phyloP scores from a whole-genome alignment of 371 early-diverging fungal genomes.

The Gilbertella persicaria region DNA sequence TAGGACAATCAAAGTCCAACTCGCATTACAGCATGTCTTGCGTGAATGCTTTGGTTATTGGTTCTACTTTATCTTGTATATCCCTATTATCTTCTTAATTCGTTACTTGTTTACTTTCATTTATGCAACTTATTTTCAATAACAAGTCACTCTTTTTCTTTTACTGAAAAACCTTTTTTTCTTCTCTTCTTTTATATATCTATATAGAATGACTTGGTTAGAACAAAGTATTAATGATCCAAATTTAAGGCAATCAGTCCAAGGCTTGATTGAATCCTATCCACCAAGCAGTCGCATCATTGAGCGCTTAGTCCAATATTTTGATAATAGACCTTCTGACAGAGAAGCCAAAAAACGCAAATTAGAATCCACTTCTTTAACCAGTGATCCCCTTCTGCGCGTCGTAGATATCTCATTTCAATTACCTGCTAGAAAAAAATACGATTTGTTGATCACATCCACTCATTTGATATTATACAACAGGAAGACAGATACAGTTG shows the following conservation, averaged over 20 bases:
- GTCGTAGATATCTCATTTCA: slow-evolving; percentile 37
- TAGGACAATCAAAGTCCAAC: slow-evolving; percentile 17
- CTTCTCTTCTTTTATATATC: not conserved
- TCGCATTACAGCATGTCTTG: slow-evolving; percentile 16
- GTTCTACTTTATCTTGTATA: slow-evolving; percentile 20
- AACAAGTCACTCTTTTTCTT: too few species aligned
- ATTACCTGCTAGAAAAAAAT: slow-evolving; percentile 41
- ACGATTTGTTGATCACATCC: slow-evolving; percentile 27
- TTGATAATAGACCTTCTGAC: slow-evolving; percentile 23
- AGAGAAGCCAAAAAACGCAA: slow-evolving; percentile 35
- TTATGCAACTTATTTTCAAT: slow-evolving; percentile 6
- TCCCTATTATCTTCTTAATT: slow-evolving; percentile 13
- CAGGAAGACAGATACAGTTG: slow-evolving; percentile 23
- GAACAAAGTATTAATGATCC: slow-evolving; percentile 35
- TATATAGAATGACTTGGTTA: slow-evolving; percentile 26
- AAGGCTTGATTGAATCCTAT: slow-evolving; percentile 27
- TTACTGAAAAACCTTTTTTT: too few species aligned
- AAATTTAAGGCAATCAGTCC: slow-evolving; percentile 27
- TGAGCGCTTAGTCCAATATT: slow-evolving; percentile 34
- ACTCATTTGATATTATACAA: slow-evolving; percentile 29
- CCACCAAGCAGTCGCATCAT: slow-evolving; percentile 36
- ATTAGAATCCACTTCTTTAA: slow-evolving; percentile 8
- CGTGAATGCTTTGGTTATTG: slow-evolving; percentile 22
- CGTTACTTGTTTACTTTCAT: not conserved
- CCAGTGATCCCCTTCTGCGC: slow-evolving; percentile 16